These are phyloP conservation scores for Marchantia paleacea DNA, from an alignment of 225 moss, liverwort and hornwort genomes.

Conservation along the genomic window DNA sequence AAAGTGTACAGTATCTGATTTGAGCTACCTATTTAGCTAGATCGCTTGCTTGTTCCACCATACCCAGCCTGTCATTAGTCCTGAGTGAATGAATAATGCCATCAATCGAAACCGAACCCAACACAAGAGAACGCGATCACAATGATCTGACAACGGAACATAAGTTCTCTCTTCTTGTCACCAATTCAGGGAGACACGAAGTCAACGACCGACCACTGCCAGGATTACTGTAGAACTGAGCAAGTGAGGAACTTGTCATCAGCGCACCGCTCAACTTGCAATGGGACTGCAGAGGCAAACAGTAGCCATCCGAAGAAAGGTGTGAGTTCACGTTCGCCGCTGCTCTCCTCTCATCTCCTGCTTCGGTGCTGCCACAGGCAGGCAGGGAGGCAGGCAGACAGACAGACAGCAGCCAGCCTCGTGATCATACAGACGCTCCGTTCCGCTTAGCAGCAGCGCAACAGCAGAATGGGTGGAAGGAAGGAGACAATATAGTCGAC, in stretches of 20 bases:
- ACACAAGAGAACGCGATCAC: not conserved
- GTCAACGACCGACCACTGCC: slow-evolving; percentile 17
- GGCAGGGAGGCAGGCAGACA: not conserved
- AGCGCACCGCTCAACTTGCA: slow-evolving; percentile 1
- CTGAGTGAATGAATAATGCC: not conserved
- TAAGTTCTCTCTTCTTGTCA: not conserved
- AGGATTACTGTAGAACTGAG: not conserved
- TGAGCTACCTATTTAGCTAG: not conserved
- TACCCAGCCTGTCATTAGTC: slow-evolving; percentile 7
- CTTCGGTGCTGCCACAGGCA: not conserved
- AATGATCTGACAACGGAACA: slow-evolving; percentile 9
- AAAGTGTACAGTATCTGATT: not conserved
- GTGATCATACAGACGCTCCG: not conserved
- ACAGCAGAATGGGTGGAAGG: not conserved
- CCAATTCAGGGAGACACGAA: slow-evolving; percentile 7
- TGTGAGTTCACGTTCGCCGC: not conserved
- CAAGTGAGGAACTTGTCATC: slow-evolving; percentile 2
- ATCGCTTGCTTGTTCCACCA: not conserved
- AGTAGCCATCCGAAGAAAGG: not conserved
- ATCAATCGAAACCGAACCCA: not conserved
- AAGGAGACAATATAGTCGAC: not conserved
- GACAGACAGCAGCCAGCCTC: not conserved
- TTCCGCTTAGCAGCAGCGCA: not conserved
- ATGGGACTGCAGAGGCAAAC: not conserved
- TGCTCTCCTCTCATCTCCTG: not conserved